Conservation (phyloP, 192 early-diverging fungal species). For the Coemansia sp. region DNA sequence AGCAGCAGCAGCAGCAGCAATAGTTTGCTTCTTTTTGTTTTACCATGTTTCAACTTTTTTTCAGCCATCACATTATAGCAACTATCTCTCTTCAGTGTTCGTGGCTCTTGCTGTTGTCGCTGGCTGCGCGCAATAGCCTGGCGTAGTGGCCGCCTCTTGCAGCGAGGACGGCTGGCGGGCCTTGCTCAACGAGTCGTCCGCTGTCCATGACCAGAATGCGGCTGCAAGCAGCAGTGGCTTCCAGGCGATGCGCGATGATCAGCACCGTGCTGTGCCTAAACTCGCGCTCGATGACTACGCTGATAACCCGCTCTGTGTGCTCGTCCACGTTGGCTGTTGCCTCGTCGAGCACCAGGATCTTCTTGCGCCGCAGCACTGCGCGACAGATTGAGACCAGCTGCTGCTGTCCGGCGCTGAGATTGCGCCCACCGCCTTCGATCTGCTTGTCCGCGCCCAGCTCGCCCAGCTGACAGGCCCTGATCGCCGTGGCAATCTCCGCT, state of each 20-base stretch:
- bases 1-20: conserved; percentile 11
- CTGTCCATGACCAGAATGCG: conserved; percentile 64
- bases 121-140: conserved; percentile 3
- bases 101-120: background rate
- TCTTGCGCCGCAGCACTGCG: conserved; percentile 67
- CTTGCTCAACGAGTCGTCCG: conserved; percentile 64
- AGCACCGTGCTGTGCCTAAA: conserved; percentile 65
- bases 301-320: conserved; percentile 57
- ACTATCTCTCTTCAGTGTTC: background rate
- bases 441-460: conserved; percentile 60
- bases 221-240: conserved; percentile 59
- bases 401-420: conserved; percentile 58
- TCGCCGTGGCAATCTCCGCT: conserved; percentile 66
- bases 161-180: conserved; percentile 55
- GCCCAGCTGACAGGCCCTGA: conserved; percentile 62
- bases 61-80: too few species aligned
- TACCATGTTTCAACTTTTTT: background rate
- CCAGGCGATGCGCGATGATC: conserved; percentile 72
- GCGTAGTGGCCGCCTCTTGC: conserved; percentile 6
- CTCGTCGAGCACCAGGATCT: conserved; percentile 72
- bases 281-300: conserved; percentile 53
- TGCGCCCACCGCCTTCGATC: conserved; percentile 25
- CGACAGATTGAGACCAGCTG: conserved; percentile 85
- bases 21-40: background rate
- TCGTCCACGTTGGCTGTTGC: conserved; percentile 59